Conservation (phyloP, 2,329 filamentous ascomycete genomes). For the Beauveria sp. region DNA sequence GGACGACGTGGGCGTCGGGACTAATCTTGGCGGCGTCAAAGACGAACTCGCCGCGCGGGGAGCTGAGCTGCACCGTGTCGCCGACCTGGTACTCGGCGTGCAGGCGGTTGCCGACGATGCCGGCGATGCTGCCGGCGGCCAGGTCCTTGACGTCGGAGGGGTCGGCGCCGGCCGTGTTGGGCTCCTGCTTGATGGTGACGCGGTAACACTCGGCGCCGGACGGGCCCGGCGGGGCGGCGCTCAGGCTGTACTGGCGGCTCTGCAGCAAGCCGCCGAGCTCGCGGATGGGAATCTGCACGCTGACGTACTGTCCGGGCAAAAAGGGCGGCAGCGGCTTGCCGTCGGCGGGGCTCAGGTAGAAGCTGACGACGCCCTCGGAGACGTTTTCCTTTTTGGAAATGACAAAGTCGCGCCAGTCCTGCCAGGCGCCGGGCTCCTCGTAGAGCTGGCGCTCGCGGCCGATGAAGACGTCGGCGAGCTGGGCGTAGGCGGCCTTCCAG, state of each 20-base stretch:
- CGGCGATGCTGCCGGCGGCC: constrained; percentile 28
- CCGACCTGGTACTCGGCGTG: constrained; percentile 41
- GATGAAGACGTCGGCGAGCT: constrained; percentile 66
- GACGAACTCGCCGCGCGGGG: constrained; percentile 55
- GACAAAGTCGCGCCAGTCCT: constrained; percentile 42
- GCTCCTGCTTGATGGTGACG: constrained; percentile 64
- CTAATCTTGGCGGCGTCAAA: constrained; percentile 38
- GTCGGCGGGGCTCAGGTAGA: constrained; percentile 61
- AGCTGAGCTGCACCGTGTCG: constrained; percentile 46
- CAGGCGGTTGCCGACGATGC: constrained; percentile 46
- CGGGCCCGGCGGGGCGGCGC: constrained; percentile 37
- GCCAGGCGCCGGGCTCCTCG: constrained; percentile 36
- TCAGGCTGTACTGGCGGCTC: constrained; percentile 68
- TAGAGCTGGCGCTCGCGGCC: constrained; percentile 55
- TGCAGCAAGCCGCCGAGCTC: constrained; percentile 54
- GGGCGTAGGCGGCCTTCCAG: constrained; percentile 64
- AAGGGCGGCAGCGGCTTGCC: constrained; percentile 48
- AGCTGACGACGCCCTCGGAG: constrained; percentile 53
- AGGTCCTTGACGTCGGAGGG: constrained; percentile 20
- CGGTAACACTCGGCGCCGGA: constrained; percentile 42
- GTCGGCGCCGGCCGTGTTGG: constrained; percentile 20
- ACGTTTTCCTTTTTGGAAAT: constrained; percentile 56
- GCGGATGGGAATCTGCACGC: constrained; percentile 54
- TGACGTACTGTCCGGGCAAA: constrained; percentile 67
- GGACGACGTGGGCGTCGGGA: constrained; percentile 47